A percentile compares a stretch with the other conserved stretches of the same genome.
Evolutionary conservation across 352 stramenopile genomes (phyloP).

Genomic region (Phytophthora rubi): DNA sequence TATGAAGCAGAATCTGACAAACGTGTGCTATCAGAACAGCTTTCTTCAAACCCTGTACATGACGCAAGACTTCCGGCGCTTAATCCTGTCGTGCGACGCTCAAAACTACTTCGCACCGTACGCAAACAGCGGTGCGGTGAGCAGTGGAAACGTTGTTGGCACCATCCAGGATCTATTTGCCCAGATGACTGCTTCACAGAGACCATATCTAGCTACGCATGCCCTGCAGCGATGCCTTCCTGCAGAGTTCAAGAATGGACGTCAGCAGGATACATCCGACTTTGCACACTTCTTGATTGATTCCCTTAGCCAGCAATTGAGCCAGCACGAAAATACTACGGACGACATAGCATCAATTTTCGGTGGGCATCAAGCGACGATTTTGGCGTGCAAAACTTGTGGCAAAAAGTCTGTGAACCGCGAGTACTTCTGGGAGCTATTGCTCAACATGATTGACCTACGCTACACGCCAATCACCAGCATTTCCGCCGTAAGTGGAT

Average conservation of each 20-base stretch:
- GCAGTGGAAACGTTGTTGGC: slow-evolving; percentile 54
- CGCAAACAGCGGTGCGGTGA: slow-evolving; percentile 27
- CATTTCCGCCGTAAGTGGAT: slow-evolving; percentile 78
- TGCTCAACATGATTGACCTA: slow-evolving; percentile 91
- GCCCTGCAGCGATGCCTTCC: slow-evolving; percentile 75
- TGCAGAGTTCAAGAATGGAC: slow-evolving; percentile 76
- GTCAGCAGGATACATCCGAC: slow-evolving; percentile 88
- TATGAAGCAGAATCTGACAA: slow-evolving; percentile 91
- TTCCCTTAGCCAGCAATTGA: slow-evolving; percentile 74
- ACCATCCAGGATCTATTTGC: slow-evolving; percentile 80
- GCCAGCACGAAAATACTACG: slow-evolving; percentile 58
- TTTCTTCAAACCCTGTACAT: slow-evolving; percentile 90
- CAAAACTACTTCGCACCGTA: slow-evolving; percentile 46
- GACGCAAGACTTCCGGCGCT: slow-evolving; percentile 80
- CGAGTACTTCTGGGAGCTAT: slow-evolving; percentile 90
- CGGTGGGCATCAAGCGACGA: slow-evolving; percentile 81
- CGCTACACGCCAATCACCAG: slow-evolving; percentile 88
- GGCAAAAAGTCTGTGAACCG: slow-evolving; percentile 82
- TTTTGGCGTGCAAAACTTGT: slow-evolving; percentile 84
- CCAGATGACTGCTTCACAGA: slow-evolving; percentile 72
- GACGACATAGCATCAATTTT: slow-evolving; percentile 79
- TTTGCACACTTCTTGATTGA: slow-evolving; percentile 90
- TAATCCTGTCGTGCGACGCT: slow-evolving; percentile 68
- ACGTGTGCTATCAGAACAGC: slow-evolving; percentile 92
- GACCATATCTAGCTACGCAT: slow-evolving; percentile 70